Evolutionary conservation across 441 rosid species (phyloP).

Genomic region (Euphorbia corollata): DNA sequence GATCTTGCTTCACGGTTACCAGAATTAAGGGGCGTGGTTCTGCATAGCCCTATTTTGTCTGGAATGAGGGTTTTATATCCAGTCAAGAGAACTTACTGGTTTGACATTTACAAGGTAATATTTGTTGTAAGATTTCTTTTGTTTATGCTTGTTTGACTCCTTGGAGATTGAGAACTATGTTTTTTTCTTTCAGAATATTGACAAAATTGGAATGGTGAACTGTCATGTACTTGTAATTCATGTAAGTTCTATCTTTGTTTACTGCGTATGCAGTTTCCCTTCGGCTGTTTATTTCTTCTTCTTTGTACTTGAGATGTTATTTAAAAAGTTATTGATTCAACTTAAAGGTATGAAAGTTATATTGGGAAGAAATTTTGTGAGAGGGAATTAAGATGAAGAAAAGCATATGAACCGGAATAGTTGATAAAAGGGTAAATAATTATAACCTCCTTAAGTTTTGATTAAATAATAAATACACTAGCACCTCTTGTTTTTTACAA

Average conservation of each 20-base stretch:
- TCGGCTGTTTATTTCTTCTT: conserved; percentile 4
- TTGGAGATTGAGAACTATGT: conserved; percentile 5
- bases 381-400: not conserved
- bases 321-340: not conserved
- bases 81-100: conserved; percentile 86
- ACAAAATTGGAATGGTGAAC: conserved; percentile 65
- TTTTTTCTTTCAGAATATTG: conserved; percentile 57
- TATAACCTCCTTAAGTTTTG: too few relatives aligned
- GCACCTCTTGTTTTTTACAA: too few relatives aligned
- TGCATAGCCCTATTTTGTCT: conserved; percentile 91
- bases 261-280: not conserved
- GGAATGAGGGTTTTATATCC: conserved; percentile 87
- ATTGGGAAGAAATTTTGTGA: not conserved
- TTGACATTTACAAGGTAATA: conserved; percentile 83
- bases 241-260: conserved; percentile 40
- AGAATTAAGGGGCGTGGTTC: conserved; percentile 74
- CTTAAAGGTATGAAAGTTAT: not conserved
- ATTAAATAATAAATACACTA: too few relatives aligned
- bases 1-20: conserved; percentile 72
- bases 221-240: conserved; percentile 81
- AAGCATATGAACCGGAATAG: not conserved
- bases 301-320: not conserved
- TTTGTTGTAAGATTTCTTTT: not conserved
- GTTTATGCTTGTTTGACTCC: conserved; percentile 13
- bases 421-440: not conserved